Evolutionary conservation across 192 early-diverging fungal genomes (phyloP), one percentile per base, ranked within the genome.

Genomic region (Rhizoclosmatium globosum): DNA sequence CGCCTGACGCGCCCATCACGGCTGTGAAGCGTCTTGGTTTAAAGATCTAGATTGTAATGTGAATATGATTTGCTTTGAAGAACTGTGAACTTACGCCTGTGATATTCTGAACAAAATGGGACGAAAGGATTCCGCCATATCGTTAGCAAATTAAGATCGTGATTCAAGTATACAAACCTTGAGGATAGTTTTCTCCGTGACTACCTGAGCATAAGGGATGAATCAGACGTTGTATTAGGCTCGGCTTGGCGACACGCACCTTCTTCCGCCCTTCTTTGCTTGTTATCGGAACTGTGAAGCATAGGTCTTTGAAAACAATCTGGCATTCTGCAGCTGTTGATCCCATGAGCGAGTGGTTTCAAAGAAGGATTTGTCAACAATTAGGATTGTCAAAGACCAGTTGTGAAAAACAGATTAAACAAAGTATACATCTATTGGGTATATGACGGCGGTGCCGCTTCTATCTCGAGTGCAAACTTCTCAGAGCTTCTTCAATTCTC

Each of bases 1-100:
- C 94, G 6, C 95, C 95, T 9, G 92, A 93, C 3, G 94, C 93
- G 1, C 96, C 96, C 91, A 97, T 97, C 15, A 98, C 87, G 19
- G 94, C 94, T 64, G 93, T 85, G 44, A 95, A 78, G 43, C 91
- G 87, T n/a, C 94, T 93, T 3, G 94, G 89, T 21, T 87, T 76
- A 64, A 84, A 84, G 3, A 68, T 77, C 80, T 78, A 17, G 19
- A n/a, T 23, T 11, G 66, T 0, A 31, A 31, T 31, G 31, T 31
- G 64, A n/a, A n/a, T 71, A 56, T 46, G 38, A 42, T 44, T 19
- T 6, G 11, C 13, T 42, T 68, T 21, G 61, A 64, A 64, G 39
- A 64, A 13, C 7, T n/a, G 60, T 19, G 1, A 39, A 44, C 71
- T 73, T 43, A 80, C 65, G 6, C 75, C 75, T 6, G 75, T 65